Conservation (phyloP, 768 basidiomycete species). For the Collybia nuda region DNA sequence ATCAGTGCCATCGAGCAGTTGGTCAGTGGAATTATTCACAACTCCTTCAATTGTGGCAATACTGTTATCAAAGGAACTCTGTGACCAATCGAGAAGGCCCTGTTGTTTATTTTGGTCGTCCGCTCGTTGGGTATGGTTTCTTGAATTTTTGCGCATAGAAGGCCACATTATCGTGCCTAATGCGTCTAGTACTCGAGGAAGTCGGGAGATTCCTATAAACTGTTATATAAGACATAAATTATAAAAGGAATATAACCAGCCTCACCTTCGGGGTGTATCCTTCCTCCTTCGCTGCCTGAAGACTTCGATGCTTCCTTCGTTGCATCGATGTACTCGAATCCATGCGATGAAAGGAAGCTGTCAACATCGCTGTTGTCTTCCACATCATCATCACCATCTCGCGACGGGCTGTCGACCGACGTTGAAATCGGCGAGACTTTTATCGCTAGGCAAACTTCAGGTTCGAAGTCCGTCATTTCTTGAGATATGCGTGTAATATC, state of each 20-base stretch:
- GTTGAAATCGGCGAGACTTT: constrained; percentile 34
- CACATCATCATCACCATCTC: constrained; percentile 18
- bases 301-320: constrained; percentile 20
- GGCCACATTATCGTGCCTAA: constrained; percentile 91
- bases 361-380: constrained; percentile 61
- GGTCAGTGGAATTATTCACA: constrained; percentile 10
- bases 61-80: constrained; percentile 35
- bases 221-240: not conserved
- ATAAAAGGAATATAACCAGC: not conserved
- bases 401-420: constrained; percentile 13
- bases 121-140: constrained; percentile 7
- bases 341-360: constrained; percentile 61
- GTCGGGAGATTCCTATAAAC: constrained; percentile 43
- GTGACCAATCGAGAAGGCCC: constrained; percentile 41
- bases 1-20: constrained; percentile 25
- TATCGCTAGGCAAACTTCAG: constrained; percentile 75
- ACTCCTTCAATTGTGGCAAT: constrained; percentile 22
- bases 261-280: constrained; percentile 22
- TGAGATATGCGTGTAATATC: constrained; percentile 50
- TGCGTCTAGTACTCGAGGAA: constrained; percentile 74
- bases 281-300: constrained; percentile 5
- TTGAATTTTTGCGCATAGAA: constrained; percentile 54
- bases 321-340: constrained; percentile 79
- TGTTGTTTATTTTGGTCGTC: constrained; percentile 24
- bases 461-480: constrained; percentile 49